These are phyloP conservation scores for Glebionis coronaria DNA, from an alignment of 129 eudicot species.

Conservation along the genomic window DNA sequence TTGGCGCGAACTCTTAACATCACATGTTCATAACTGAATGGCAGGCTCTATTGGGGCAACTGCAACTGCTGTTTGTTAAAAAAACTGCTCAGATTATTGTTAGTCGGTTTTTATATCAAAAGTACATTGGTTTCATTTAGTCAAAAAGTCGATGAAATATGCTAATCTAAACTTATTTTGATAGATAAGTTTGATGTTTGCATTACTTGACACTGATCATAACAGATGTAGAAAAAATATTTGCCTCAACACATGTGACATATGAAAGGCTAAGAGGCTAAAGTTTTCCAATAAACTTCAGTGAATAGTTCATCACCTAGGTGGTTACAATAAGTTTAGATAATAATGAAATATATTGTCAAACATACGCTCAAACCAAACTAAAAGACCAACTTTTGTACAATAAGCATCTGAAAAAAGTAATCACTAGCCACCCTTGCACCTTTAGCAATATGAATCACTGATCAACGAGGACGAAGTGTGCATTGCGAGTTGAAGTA, in stretches of 20 bases:
- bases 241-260: not conserved
- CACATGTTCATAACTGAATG: too few species aligned
- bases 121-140: too few species aligned
- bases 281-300: not conserved
- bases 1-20: too few species aligned
- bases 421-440: not conserved
- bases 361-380: not conserved
- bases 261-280: not conserved
- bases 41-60: too few species aligned
- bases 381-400: not conserved
- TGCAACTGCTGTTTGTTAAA: too few species aligned
- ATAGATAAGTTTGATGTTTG: too few species aligned
- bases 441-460: constrained; percentile 6
- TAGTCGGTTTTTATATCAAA: too few species aligned
- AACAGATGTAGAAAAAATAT: too few species aligned
- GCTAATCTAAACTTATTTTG: not conserved
- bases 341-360: not conserved
- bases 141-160: not conserved
- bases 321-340: too few species aligned
- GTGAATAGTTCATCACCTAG: too few species aligned
- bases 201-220: too few species aligned
- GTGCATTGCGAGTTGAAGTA: constrained; percentile 26
- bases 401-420: constrained; percentile 7
- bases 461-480: constrained; percentile 13
- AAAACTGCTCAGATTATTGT: too few species aligned